These are phyloP conservation scores for Helicocarpus griseus DNA, from an alignment of 2,329 filamentous ascomycete genomes.

Conservation along the genomic window DNA sequence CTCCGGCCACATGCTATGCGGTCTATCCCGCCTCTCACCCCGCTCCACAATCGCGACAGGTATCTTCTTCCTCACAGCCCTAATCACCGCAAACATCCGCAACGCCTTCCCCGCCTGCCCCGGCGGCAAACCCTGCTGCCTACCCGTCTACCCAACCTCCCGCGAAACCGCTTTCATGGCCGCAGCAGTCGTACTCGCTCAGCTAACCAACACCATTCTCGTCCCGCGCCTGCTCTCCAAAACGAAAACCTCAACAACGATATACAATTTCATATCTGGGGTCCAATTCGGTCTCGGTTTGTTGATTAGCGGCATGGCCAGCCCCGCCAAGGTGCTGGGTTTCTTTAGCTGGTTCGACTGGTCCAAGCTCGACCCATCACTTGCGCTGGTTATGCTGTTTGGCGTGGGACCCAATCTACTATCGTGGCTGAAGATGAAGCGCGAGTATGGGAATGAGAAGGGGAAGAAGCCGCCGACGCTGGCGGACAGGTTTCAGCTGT, in stretches of 20 bases:
- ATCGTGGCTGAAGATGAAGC: conserved; percentile 22
- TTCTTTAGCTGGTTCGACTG: conserved; percentile 40
- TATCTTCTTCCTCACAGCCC: conserved; percentile 34
- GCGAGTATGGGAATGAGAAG: conserved; percentile 17
- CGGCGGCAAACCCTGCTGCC: conserved; percentile 36
- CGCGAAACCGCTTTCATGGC: conserved; percentile 27
- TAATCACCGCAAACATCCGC: conserved; percentile 33
- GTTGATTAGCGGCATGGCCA: conserved; percentile 43
- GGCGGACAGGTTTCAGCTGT: conserved; percentile 33
- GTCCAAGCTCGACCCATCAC: conserved; percentile 41
- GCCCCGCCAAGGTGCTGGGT: conserved; percentile 40
- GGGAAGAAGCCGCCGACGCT: conserved; percentile 32
- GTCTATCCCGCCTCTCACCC: conserved; percentile 40
- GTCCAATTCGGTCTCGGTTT: conserved; percentile 44
- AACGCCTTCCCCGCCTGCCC: conserved; percentile 30
- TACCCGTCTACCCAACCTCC: conserved; percentile 33
- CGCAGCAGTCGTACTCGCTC: conserved; percentile 20
- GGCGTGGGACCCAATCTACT: conserved; percentile 39
- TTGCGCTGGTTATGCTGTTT: conserved; percentile 41
- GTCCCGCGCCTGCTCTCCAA: conserved; percentile 22
- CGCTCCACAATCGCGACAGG: conserved; percentile 40
- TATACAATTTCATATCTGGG: conserved; percentile 38
- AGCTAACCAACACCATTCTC: conserved; percentile 25
- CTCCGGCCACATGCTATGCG: conserved; percentile 48
- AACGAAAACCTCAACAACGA: conserved; percentile 23